Conservation (phyloP, 208 protist species). For the Leishmania turanica region DNA sequence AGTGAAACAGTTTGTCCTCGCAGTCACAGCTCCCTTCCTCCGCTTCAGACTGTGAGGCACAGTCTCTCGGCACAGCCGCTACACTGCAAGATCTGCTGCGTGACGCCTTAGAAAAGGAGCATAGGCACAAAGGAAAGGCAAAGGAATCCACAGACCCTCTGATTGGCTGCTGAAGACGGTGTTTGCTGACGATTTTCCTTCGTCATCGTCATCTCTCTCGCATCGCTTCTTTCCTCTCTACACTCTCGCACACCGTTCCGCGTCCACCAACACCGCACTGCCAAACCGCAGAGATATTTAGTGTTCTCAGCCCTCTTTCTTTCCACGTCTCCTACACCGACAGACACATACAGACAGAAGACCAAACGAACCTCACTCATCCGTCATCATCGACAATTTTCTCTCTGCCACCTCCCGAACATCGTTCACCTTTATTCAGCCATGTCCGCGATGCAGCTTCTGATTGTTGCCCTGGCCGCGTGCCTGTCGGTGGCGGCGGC, state of each 20-base stretch:
- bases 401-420: not conserved
- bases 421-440: not conserved
- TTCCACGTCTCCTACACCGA: not conserved
- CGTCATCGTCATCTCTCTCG: not conserved
- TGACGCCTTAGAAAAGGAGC: not conserved
- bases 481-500: conserved; percentile 31
- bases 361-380: not conserved
- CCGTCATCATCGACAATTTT: not conserved
- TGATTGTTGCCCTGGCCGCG: conserved; percentile 27
- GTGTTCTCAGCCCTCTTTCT: not conserved
- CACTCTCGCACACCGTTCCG: too few relatives aligned
- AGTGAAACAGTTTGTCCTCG: not conserved
- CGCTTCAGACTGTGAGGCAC: not conserved
- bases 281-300: not conserved
- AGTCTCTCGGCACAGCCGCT: not conserved
- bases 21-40: not conserved
- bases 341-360: not conserved
- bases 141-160: not conserved
- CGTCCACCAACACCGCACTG: not conserved
- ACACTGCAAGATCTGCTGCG: too few relatives aligned
- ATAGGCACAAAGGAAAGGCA: not conserved
- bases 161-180: not conserved
- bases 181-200: not conserved
- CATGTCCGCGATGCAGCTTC: conserved; percentile 23
- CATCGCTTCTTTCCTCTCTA: not conserved